phyloP scores from a whole-genome alignment of 1,139 yeast species.

The Spencermartinsiella ligniputridi region DNA sequence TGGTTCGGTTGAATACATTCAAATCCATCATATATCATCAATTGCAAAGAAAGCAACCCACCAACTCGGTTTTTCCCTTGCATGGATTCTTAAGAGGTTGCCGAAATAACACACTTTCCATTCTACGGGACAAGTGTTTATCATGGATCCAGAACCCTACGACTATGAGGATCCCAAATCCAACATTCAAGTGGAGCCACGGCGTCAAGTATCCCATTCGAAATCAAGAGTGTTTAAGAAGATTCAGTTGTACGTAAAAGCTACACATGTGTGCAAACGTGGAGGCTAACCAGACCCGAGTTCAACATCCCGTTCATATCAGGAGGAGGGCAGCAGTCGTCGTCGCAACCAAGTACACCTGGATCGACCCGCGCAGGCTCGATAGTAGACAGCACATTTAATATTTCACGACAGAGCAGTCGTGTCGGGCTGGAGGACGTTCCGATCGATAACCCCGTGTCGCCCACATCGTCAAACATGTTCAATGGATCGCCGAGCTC shows the following conservation, averaged over 20 bases:
- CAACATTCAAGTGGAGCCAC: slow-evolving; percentile 1
- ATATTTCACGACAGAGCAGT: neutral
- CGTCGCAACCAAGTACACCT: neutral
- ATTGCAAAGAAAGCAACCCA: too few species aligned
- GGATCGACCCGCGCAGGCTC: neutral
- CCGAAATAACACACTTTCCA: neutral
- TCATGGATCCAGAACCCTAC: neutral
- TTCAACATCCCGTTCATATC: slow-evolving; percentile 13
- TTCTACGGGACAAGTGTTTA: neutral
- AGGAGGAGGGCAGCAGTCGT: neutral
- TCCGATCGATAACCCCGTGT: slow-evolving; percentile 4
- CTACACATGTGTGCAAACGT: too few species aligned
- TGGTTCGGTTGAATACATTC: too few species aligned
- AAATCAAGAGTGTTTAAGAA: slow-evolving; percentile 3
- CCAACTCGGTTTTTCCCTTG: too few species aligned
- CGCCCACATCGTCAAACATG: slow-evolving; percentile 8
- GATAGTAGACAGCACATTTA: neutral
- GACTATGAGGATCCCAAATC: slow-evolving; percentile 8
- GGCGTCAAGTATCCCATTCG: neutral
- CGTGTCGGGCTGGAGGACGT: neutral
- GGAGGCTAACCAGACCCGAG: slow-evolving; percentile 6
- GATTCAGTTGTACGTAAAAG: slow-evolving; percentile 9
- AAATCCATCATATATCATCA: too few species aligned
- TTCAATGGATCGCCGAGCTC: neutral
- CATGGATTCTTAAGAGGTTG: neutral